phyloP scores from a whole-genome alignment of 805 yeast species.

The Ogataea ganodermae region DNA sequence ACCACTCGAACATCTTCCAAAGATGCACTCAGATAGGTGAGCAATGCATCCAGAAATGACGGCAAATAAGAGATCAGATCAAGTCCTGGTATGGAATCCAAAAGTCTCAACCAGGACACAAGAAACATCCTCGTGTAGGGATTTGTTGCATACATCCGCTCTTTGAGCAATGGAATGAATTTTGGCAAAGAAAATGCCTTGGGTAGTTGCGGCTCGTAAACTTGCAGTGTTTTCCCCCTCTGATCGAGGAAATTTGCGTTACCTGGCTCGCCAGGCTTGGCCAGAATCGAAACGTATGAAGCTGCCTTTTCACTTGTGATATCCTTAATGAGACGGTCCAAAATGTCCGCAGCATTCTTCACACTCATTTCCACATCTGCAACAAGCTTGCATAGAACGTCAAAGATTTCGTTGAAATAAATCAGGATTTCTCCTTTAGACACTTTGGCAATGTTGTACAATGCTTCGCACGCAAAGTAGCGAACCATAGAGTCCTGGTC shows the following conservation, averaged over 20 bases:
- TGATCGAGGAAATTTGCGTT: constrained; percentile 49
- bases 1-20: constrained; percentile 86
- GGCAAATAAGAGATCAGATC: constrained; percentile 88
- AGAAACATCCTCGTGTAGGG: constrained; percentile 90
- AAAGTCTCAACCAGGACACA: constrained; percentile 90
- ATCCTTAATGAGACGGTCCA: constrained; percentile 88
- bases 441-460: constrained; percentile 94
- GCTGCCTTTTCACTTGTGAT: constrained; percentile 94
- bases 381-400: constrained; percentile 83
- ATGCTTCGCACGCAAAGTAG: constrained; percentile 93
- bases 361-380: constrained; percentile 91
- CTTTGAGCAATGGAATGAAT: constrained; percentile 88
- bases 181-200: constrained; percentile 79
- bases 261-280: constrained; percentile 42
- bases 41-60: constrained; percentile 80
- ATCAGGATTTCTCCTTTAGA: constrained; percentile 92
- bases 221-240: constrained; percentile 60
- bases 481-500: constrained; percentile 97
- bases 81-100: constrained; percentile 89
- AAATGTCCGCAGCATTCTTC: constrained; percentile 90
- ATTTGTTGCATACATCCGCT: constrained; percentile 87
- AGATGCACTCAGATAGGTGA: constrained; percentile 77
- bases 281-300: constrained; percentile 72
- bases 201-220: constrained; percentile 58
- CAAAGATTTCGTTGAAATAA: constrained; percentile 93